These are phyloP conservation scores for Macroventuria anomochaeta DNA, from an alignment of 2,329 filamentous ascomycete genomes.

Conservation along the genomic window DNA sequence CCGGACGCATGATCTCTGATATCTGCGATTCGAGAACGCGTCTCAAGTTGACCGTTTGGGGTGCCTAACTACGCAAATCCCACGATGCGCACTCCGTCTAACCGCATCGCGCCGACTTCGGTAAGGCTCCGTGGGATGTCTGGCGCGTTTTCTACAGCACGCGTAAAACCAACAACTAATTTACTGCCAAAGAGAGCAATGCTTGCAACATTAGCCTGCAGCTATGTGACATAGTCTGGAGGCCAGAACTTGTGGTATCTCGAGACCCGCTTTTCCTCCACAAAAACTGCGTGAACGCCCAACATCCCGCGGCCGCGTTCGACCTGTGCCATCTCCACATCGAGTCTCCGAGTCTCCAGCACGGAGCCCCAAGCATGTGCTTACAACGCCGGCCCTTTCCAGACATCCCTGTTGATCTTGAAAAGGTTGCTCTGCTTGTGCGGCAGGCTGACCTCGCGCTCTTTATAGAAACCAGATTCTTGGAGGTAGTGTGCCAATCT, in stretches of 20 bases:
- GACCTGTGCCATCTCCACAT: slow-evolving; percentile 14
- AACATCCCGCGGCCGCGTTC: slow-evolving; percentile 18
- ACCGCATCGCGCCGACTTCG: slow-evolving; percentile 11
- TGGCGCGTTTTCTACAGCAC: not conserved
- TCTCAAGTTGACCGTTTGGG: not conserved
- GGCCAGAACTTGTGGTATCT: slow-evolving; percentile 25
- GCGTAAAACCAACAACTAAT: slow-evolving; percentile 15
- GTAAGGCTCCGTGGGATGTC: slow-evolving; percentile 10
- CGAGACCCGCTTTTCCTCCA: slow-evolving; percentile 29
- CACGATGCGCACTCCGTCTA: not conserved
- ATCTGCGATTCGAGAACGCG: not conserved
- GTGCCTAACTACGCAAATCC: slow-evolving; percentile 1
- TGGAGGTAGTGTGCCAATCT: slow-evolving; percentile 76
- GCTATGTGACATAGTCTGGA: slow-evolving; percentile 6
- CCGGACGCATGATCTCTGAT: not conserved
- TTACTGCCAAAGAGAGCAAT: not conserved
- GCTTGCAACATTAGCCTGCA: slow-evolving; percentile 1
- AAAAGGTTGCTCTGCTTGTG: slow-evolving; percentile 93
- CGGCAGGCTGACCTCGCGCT: slow-evolving; percentile 83
- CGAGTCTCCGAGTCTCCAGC: slow-evolving; percentile 7
- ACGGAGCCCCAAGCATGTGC: slow-evolving; percentile 10
- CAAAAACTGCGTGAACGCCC: slow-evolving; percentile 23
- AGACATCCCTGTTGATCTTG: slow-evolving; percentile 78
- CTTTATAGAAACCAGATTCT: slow-evolving; percentile 79
- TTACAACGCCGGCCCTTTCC: slow-evolving; percentile 55